Percentiles rank a stretch among this genome's conserved stretches.
Conservation (phyloP, 345 rosid species). For the Gossypium mustelinum region DNA sequence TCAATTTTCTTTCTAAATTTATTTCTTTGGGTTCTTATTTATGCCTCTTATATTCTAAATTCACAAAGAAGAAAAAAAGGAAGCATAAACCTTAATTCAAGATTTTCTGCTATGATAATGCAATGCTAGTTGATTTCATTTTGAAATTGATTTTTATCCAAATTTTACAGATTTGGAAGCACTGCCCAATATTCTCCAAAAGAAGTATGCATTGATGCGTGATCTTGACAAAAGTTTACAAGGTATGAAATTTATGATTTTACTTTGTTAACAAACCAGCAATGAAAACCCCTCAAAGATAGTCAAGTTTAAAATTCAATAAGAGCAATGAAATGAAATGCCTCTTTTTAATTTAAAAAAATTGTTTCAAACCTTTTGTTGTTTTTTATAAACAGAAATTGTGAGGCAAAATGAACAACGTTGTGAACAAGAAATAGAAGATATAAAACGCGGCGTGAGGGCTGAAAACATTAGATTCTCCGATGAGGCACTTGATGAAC, state of each 20-base stretch:
- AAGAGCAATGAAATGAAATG: background rate
- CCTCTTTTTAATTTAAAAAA: background rate
- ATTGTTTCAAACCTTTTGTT: background rate
- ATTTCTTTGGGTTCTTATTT: background rate
- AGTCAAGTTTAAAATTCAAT: background rate
- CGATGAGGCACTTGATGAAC: conserved; percentile 86
- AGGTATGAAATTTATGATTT: conserved; percentile 39
- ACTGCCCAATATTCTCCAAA: conserved; percentile 72
- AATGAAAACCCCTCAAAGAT: background rate
- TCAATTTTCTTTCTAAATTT: background rate
- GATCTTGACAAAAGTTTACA: conserved; percentile 90
- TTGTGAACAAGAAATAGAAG: conserved; percentile 86
- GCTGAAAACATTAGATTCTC: conserved; percentile 72
- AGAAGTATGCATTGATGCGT: conserved; percentile 76
- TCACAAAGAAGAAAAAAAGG: background rate
- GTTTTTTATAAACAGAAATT: conserved; percentile 42
- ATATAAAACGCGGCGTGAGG: conserved; percentile 54
- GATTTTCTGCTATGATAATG: background rate
- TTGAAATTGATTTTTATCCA: background rate
- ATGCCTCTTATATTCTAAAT: background rate
- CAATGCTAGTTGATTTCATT: background rate
- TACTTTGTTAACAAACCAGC: background rate
- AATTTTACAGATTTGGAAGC: conserved; percentile 67
- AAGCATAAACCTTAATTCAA: background rate
- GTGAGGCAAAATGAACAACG: conserved; percentile 80